Base-by-base conservation (phyloP, 2,329 filamentous ascomycete genomes). In the Capronia coronata region DNA sequence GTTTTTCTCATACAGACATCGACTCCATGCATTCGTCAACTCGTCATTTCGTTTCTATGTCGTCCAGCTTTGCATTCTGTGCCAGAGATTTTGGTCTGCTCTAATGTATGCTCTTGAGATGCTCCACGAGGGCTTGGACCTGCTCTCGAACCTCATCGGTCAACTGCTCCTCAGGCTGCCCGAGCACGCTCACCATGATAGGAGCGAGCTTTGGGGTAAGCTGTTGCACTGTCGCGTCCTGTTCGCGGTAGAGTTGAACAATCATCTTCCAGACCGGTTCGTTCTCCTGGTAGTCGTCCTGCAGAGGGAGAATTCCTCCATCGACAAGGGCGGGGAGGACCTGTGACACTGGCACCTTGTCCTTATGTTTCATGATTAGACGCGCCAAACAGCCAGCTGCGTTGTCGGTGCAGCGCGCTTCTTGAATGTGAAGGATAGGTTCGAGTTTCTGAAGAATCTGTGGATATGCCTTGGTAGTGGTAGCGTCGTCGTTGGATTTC, bases 251-350 rank as follows among this genome's bases (percentile, higher is more conserved):
- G 57, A 97, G 78, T 68, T 86, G 83, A 68, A 87, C 84, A 63
- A 98, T 84, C 80, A 90, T 94, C 67, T 85, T 79, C 72, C 85
- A 98, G 52, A 97, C 83, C 7, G 93, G 89, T 62, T 87, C 87
- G 71, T 98, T 97, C 79, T 97, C 93, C 70, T 96, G 89, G 62
- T 80, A 97, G 68, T 97, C 93, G 65, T 95, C 90, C 68, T 86
- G 87, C 55, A 97, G 76, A 8, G 93, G 93, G 30, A 97, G 78
- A 22, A 90, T 78, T 35, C 50, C 55, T 25, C 48, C 51, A 54
- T 79, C 78, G 49, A 94, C 78, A 22, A 97, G 72, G 1, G 81
- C 82, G 21, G 91, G 90, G 1, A 98, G 78, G 16, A 94, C 87
- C 52, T 95, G 83, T 32, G 77, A 71, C 46, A 94, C 77, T 14